Percentiles rank a stretch among this genome's conserved stretches.
Conservation (phyloP, 176 grass and related monocot species). For the Bonia amplexicaulis region DNA sequence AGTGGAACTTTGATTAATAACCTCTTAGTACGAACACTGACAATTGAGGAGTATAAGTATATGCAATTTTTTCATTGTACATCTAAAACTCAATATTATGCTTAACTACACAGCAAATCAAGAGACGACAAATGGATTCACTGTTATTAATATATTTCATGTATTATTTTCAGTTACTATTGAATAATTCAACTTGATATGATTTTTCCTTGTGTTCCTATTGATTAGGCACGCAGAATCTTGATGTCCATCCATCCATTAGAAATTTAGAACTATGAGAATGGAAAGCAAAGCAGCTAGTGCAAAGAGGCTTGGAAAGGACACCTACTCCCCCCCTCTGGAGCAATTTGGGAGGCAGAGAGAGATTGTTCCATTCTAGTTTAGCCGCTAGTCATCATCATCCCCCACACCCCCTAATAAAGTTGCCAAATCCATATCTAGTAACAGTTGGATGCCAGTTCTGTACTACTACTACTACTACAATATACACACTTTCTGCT, state of each 20-base stretch:
- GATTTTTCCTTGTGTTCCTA: too few species aligned
- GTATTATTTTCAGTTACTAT: too few species aligned
- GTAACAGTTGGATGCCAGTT: background rate
- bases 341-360: conserved; percentile 12
- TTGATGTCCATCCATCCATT: background rate
- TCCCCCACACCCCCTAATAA: background rate
- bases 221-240: background rate
- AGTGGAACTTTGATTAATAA: too few species aligned
- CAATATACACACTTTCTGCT: background rate
- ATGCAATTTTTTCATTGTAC: too few species aligned
- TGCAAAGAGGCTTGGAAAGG: background rate
- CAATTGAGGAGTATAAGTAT: too few species aligned
- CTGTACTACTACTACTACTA: background rate
- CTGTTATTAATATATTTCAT: too few species aligned
- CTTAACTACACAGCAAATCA: too few species aligned
- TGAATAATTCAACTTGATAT: too few species aligned
- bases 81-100: too few species aligned
- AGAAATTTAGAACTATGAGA: background rate
- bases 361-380: background rate
- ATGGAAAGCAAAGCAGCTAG: background rate
- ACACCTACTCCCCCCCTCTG: background rate
- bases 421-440: background rate
- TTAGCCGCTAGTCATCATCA: too few species aligned
- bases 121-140: too few species aligned
- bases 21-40: too few species aligned